Percentiles rank a stretch among this genome's conserved stretches.
These are phyloP conservation scores for Aspergillus caelatus DNA, from an alignment of 2,329 filamentous ascomycete species.

Conservation along the genomic window DNA sequence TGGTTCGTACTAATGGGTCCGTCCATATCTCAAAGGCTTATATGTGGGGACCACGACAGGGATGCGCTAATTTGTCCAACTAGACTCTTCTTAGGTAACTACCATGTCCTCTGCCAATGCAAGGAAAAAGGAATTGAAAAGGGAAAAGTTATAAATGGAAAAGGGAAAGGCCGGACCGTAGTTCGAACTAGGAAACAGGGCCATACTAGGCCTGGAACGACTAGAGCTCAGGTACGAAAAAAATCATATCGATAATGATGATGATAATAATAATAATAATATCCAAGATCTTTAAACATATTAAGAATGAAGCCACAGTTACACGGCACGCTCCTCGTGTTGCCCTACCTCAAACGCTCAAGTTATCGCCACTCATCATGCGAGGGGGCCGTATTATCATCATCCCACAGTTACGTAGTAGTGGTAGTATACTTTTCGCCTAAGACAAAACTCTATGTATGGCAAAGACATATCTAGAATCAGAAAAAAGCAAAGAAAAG, in stretches of 20 bases:
- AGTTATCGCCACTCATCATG: constrained; percentile 1
- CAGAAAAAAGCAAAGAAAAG: neutral
- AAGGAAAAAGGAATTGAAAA: neutral
- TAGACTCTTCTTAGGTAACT: neutral
- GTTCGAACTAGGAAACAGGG: neutral
- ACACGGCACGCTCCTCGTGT: neutral
- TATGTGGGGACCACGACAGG: neutral
- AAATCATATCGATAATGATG: no score
- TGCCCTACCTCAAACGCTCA: neutral
- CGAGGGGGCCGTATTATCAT: constrained; percentile 1
- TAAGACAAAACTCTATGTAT: neutral
- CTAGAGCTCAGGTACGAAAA: neutral
- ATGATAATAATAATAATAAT: neutral
- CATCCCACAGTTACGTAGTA: constrained; percentile 1
- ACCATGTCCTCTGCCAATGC: neutral
- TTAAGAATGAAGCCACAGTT: neutral
- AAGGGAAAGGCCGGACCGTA: neutral
- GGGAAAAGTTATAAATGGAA: neutral
- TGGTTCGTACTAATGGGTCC: neutral
- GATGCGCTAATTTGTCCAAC: neutral
- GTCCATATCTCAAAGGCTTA: neutral
- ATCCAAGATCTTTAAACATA: neutral
- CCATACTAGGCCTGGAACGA: neutral
- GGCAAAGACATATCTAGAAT: neutral
- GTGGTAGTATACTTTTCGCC: neutral